Percentiles rank a stretch among this genome's conserved stretches.
Conservation (phyloP, 108 stramenopile genomes). For the Cyclotella choctawhatcheeana region DNA sequence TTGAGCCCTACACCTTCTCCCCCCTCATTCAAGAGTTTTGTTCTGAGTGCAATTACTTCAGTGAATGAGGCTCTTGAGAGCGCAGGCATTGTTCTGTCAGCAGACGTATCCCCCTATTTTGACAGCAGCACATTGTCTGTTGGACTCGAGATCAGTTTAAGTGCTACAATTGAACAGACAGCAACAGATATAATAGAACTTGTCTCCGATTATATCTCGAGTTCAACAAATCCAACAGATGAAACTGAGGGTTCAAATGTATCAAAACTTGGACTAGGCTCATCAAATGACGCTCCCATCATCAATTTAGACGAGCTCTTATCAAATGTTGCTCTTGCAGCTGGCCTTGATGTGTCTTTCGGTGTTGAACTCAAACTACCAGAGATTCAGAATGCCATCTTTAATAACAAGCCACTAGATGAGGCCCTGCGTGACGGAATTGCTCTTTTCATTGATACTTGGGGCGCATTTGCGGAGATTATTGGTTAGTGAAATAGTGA, state of each 20-base stretch:
- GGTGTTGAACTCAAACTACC: background rate
- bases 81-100: background rate
- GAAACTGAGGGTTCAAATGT: background rate
- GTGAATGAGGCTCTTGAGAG: background rate
- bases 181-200: background rate
- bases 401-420: background rate
- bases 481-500: too few relatives aligned
- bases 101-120: background rate
- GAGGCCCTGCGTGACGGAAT: background rate
- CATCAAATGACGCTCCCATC: background rate
- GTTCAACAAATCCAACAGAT: background rate
- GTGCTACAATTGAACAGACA: background rate
- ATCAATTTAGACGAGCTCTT: background rate
- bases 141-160: background rate
- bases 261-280: background rate
- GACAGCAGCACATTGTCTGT: background rate
- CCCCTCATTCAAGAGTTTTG: background rate
- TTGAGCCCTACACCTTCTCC: background rate
- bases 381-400: background rate
- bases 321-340: slow-evolving; percentile 1
- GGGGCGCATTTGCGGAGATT: background rate
- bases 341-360: slow-evolving; percentile 31
- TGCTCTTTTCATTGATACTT: background rate
- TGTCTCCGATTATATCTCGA: background rate
- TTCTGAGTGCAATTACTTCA: background rate